Evolutionary conservation across 2,329 filamentous ascomycete genomes (phyloP), one percentile per base, ranked within the genome.

Genomic region (Xenoacremonium recifei): DNA sequence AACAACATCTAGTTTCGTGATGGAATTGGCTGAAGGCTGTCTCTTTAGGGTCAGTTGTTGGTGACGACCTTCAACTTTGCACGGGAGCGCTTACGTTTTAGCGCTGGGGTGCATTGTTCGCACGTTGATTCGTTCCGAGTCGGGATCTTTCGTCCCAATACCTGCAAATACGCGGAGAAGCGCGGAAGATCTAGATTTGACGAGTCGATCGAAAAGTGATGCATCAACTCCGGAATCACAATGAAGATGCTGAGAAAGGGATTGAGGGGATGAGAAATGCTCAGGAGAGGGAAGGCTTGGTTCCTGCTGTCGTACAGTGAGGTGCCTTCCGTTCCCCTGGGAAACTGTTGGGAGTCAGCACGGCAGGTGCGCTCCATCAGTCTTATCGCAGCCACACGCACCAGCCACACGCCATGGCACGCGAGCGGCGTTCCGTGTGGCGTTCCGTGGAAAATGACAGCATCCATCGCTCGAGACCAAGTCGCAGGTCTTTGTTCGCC

Each of bases 381-480:
- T n/a, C n/a, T n/a, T n/a, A n/a, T n/a, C n/a, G n/a, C 29, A 31
- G 29, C 29, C 29, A 31, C 29, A 31, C 6, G 13, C n/a, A 15
- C 29, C 17, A 7, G 29, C 29, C 29, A 31, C 29, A 9, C 6
- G 6, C 29, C n/a, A 15, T 15, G 29, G n/a, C 29, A 15, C 29
- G n/a, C 29, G 7, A 31, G 13, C 29, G n/a, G 6, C 29, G 12
- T n/a, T n/a, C 17, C 17, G 16, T 27, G 20, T 27, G 21, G n/a
- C 35, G 20, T 25, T 23, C 19, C 7, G 20, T 44, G n/a, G 41
- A 42, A 48, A 49, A 58, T 54, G 52, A 57, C 54, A 46, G 52
- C 32, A 34, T 27, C 13, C 23, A 27, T 19, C 41, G 42, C 42
- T 42, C 36, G 12, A 35, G 19, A 35, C 16, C 18, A 21, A 20